Evolutionary conservation across 1,139 yeast species (phyloP).

Genomic region (Suhomyces bokatorum): DNA sequence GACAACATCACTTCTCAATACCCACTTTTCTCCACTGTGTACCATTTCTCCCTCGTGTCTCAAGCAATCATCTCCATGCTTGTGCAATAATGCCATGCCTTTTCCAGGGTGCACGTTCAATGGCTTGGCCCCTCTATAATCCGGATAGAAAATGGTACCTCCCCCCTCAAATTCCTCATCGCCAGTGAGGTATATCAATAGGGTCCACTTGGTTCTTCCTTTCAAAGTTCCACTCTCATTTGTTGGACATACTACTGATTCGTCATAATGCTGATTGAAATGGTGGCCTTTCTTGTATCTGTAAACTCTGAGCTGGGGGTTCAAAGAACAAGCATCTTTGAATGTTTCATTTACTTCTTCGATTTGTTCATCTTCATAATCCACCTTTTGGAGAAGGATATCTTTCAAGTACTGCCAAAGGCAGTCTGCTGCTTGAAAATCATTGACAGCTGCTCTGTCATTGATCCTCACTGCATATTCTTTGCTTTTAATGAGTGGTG

Average conservation of each 20-base stretch:
- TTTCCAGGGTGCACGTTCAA: conserved; percentile 49
- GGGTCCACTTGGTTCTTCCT: conserved; percentile 59
- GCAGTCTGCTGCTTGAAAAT: conserved; percentile 37
- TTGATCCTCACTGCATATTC: conserved; percentile 62
- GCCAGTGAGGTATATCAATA: conserved; percentile 60
- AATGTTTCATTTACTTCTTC: conserved; percentile 30
- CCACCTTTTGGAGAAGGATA: conserved; percentile 32
- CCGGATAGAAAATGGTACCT: conserved; percentile 57
- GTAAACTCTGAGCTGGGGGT: conserved; percentile 59
- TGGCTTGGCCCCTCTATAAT: conserved; percentile 23
- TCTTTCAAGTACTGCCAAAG: conserved; percentile 47
- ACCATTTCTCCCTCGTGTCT: conserved; percentile 62
- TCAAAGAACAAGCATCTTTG: conserved; percentile 48
- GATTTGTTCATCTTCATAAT: conserved; percentile 33
- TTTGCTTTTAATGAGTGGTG: conserved; percentile 49
- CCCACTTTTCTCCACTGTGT: conserved; percentile 60
- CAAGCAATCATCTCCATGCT: conserved; percentile 67
- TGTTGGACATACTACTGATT: conserved; percentile 45
- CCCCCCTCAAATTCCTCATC: conserved; percentile 60
- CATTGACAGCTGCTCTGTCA: conserved; percentile 50
- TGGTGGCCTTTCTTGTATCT: conserved; percentile 59
- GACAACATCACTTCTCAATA: conserved; percentile 60
- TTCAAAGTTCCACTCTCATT: conserved; percentile 19
- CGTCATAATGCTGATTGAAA: conserved; percentile 67
- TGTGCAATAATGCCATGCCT: conserved; percentile 64